Conservation (phyloP, 2,329 filamentous ascomycete genomes). For the Cyphellophora europaea region DNA sequence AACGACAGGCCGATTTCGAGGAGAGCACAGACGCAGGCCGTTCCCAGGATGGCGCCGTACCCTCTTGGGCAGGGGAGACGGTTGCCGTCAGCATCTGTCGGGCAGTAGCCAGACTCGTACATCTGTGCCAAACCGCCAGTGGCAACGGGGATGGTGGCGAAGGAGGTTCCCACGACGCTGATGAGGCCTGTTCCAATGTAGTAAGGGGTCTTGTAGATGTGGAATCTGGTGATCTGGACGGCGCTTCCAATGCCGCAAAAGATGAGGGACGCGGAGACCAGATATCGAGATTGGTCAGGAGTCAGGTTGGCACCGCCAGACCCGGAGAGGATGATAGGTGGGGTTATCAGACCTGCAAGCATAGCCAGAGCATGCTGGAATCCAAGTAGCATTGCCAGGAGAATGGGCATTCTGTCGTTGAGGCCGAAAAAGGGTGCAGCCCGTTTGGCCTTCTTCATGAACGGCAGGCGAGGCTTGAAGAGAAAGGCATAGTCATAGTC, state of each 20-base stretch:
- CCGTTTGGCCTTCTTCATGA: slow-evolving; percentile 55
- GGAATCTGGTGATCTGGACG: slow-evolving; percentile 58
- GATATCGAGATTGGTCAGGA: slow-evolving; percentile 48
- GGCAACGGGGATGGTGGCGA: slow-evolving; percentile 57
- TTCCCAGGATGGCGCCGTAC: slow-evolving; percentile 57
- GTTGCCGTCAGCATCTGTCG: slow-evolving; percentile 45
- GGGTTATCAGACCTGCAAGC: slow-evolving; percentile 52
- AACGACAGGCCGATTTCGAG: slow-evolving; percentile 59
- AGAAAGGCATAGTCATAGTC: slow-evolving; percentile 86
- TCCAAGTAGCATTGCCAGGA: slow-evolving; percentile 57
- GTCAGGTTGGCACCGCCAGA: slow-evolving; percentile 48
- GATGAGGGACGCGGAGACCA: slow-evolving; percentile 61
- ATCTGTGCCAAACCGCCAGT: slow-evolving; percentile 53
- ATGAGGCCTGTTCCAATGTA: slow-evolving; percentile 57
- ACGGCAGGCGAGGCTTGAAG: slow-evolving; percentile 73
- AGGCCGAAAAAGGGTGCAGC: slow-evolving; percentile 63
- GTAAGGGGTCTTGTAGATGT: slow-evolving; percentile 54
- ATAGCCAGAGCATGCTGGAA: slow-evolving; percentile 63
- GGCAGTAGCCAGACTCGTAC: slow-evolving; percentile 57
- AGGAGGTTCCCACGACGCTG: slow-evolving; percentile 60
- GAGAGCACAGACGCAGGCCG: slow-evolving; percentile 35
- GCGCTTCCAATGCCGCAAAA: slow-evolving; percentile 56
- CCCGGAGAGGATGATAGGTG: slow-evolving; percentile 54
- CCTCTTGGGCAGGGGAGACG: slow-evolving; percentile 54
- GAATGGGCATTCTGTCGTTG: slow-evolving; percentile 57